Evolutionary conservation across 2,329 filamentous ascomycete genomes (phyloP).

Genomic region (Talaromyces atroroseus): DNA sequence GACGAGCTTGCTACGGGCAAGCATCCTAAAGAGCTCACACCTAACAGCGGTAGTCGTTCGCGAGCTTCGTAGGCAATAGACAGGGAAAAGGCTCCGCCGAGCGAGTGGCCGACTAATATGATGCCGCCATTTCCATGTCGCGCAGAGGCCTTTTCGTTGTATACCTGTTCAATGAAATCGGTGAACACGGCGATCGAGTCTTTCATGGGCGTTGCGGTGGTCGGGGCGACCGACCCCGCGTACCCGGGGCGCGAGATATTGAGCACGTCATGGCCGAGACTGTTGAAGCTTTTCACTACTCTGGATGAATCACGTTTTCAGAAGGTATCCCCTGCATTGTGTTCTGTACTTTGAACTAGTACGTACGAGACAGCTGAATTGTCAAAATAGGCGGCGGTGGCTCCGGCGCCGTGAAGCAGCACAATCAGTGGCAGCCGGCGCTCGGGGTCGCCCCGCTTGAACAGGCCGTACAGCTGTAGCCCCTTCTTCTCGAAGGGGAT

Average conservation of each 20-base stretch:
- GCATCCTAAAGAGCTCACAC: constrained; percentile 12
- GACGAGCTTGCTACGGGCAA: not conserved
- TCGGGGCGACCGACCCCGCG: constrained; percentile 13
- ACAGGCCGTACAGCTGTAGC: constrained; percentile 12
- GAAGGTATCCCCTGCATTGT: not conserved
- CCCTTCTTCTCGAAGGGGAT: constrained; percentile 12
- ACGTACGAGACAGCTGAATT: constrained; percentile 17
- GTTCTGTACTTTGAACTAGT: not conserved
- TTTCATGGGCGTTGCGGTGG: constrained; percentile 12
- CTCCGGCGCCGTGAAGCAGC: constrained; percentile 16
- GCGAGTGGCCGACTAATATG: constrained; percentile 14
- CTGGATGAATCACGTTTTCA: not conserved
- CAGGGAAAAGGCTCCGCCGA: constrained; percentile 16
- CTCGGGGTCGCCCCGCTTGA: constrained; percentile 12
- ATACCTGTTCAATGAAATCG: constrained; percentile 15
- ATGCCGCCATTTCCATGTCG: constrained; percentile 13
- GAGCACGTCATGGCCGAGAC: constrained; percentile 16
- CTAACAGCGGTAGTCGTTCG: constrained; percentile 9
- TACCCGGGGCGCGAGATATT: constrained; percentile 18
- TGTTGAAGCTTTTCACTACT: constrained; percentile 11
- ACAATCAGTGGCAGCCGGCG: constrained; percentile 11
- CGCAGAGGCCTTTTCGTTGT: constrained; percentile 10
- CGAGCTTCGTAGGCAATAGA: constrained; percentile 18
- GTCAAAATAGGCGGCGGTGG: constrained; percentile 18
- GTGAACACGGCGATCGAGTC: constrained; percentile 16